These are phyloP conservation scores for Cystobasidium slooffiae DNA, from an alignment of 1,284 basidiomycete genomes.

Conservation along the genomic window DNA sequence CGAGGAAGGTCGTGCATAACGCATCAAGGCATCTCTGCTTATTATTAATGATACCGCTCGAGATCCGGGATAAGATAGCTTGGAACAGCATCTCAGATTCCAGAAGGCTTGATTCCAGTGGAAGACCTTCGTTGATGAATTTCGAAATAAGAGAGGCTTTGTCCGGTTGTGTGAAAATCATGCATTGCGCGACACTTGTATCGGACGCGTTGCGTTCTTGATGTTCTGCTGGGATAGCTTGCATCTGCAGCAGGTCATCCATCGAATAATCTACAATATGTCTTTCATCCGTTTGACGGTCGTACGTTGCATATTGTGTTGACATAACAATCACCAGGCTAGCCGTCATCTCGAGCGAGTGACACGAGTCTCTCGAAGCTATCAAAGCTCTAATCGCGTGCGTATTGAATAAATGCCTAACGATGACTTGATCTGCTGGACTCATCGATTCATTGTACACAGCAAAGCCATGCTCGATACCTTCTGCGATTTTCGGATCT, in stretches of 20 bases:
- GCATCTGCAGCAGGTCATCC: constrained; percentile 86
- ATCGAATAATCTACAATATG: constrained; percentile 78
- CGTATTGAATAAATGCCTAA: constrained; percentile 81
- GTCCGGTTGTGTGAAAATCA: constrained; percentile 85
- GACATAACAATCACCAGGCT: constrained; percentile 86
- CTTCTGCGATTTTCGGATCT: constrained; percentile 71
- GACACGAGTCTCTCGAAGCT: constrained; percentile 79
- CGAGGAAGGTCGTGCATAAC: constrained; percentile 80
- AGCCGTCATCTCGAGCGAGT: constrained; percentile 81
- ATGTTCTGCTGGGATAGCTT: constrained; percentile 69
- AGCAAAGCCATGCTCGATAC: constrained; percentile 85
- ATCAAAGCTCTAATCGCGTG: constrained; percentile 82
- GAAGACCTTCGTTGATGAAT: constrained; percentile 82
- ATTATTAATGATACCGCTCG: constrained; percentile 38
- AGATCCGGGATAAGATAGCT: constrained; percentile 49
- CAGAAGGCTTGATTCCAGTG: constrained; percentile 77
- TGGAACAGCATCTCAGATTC: constrained; percentile 45
- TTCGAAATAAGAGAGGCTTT: constrained; percentile 75
- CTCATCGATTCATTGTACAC: constrained; percentile 78
- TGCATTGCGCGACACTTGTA: constrained; percentile 69
- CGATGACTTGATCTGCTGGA: constrained; percentile 71
- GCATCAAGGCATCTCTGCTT: constrained; percentile 63
- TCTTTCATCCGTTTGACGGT: constrained; percentile 60
- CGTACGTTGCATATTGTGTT: constrained; percentile 70
- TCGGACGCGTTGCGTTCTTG: constrained; percentile 1